These are phyloP conservation scores for Penicillium roqueforti DNA, from an alignment of 495 filamentous ascomycete species.

Conservation along the genomic window DNA sequence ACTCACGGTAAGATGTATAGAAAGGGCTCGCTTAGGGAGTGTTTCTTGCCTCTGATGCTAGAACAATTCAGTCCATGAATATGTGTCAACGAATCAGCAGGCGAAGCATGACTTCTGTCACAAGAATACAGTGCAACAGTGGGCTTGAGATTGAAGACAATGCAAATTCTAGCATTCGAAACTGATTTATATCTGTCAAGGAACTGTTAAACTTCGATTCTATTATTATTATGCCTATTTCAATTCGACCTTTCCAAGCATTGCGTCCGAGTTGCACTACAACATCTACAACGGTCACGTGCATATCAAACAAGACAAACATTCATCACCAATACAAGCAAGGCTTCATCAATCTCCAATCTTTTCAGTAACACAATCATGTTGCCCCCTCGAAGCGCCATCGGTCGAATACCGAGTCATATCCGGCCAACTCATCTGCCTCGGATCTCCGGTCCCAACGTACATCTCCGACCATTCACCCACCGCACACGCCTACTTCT, in stretches of 20 bases:
- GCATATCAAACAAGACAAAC: constrained; percentile 17
- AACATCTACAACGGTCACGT: constrained; percentile 1
- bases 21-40: background rate
- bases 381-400: constrained; percentile 19
- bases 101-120: background rate
- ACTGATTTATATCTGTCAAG: background rate
- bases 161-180: background rate
- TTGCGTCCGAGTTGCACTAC: background rate
- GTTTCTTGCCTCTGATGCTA: background rate
- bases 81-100: background rate
- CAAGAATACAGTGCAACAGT: background rate
- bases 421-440: constrained; percentile 15
- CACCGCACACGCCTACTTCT: constrained; percentile 46
- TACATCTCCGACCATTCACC: constrained; percentile 41
- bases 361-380: constrained; percentile 10
- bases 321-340: background rate
- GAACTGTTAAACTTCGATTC: background rate
- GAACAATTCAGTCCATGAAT: background rate
- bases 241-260: background rate
- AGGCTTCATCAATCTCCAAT: background rate
- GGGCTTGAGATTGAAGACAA: background rate
- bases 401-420: constrained; percentile 33
- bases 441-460: constrained; percentile 4
- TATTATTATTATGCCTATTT: no score
- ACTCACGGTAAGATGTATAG: background rate